Evolutionary conservation across 352 stramenopile genomes (phyloP), one percentile per base, ranked within the genome.

Genomic region (Phytopythium ostracodes): DNA sequence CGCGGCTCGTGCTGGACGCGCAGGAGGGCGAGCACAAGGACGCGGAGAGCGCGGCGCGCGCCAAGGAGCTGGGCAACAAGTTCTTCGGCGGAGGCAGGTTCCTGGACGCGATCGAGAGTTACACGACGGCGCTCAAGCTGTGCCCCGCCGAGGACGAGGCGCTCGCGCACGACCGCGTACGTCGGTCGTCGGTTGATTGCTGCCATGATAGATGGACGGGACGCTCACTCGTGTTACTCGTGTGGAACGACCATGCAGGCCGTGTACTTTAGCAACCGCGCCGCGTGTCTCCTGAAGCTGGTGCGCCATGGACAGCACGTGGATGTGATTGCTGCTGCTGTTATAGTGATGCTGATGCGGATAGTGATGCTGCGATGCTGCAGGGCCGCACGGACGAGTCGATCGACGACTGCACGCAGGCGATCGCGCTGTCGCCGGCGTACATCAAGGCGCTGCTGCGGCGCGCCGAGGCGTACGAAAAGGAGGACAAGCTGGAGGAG

Each of bases 401-500:
- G 5, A 88, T 98, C 57, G 82, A 98, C 25, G 96, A 99, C 77
- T 98, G 94, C 77, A 91, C 87, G 27, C 80, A 98, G 44, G 87
- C 97, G 6, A 80, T 99, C 63, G 84, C 97, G 42, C 82, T 98
- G 31, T 97, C 98, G 63, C 92, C 96, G 12, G 89, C 65, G n/a
- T 99, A 99, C 73, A 73, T 98, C 60, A 99, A 99, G 76, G 81
- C 87, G 6, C 89, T 98, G 47, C 57, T 98, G 40, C 89, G 98
- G 52, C 89, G 97, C 53, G 92, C 90, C 6, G 82, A 98, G 60
- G 92, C 92, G 2, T 82, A 92, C 22, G 96, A 99, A 70, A 91
- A 92, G 66, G 62, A 96, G 27, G 89, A 99, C 65, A 91, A 98
- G 56, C 73, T 97, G 59, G 95, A 99, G 59, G 89, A 98, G 58